Conservation (phyloP, 495 filamentous ascomycete species). For the Aspergillus hancockii region DNA sequence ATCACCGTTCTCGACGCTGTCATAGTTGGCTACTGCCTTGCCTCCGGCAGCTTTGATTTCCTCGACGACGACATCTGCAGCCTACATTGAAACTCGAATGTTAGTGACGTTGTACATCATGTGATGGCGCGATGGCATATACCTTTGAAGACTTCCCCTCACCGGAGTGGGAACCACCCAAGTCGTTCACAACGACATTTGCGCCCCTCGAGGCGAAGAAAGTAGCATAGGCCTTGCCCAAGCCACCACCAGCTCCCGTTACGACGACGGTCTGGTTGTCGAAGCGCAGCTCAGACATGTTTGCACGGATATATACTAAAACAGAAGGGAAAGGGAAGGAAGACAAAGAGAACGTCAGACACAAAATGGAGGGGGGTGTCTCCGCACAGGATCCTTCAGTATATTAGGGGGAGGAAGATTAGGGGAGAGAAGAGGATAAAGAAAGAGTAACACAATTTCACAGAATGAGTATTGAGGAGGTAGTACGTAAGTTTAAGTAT, state of each 20-base stretch:
- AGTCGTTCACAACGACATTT: constrained; percentile 96
- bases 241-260: constrained; percentile 92
- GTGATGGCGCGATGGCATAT: constrained; percentile 18
- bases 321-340: constrained; percentile 11
- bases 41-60: constrained; percentile 91
- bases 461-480: constrained; percentile 5
- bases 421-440: constrained; percentile 16
- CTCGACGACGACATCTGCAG: constrained; percentile 92
- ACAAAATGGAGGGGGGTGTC: not conserved
- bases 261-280: constrained; percentile 97
- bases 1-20: constrained; percentile 93
- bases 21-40: constrained; percentile 97
- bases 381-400: not conserved
- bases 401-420: constrained; percentile 3
- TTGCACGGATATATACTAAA: constrained; percentile 28
- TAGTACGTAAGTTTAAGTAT: constrained; percentile 25
- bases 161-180: constrained; percentile 91
- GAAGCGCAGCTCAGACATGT: constrained; percentile 82
- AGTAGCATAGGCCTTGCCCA: constrained; percentile 87
- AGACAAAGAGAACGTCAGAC: constrained; percentile 9
- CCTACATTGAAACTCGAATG: constrained; percentile 48
- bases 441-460: constrained; percentile 19
- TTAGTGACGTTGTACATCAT: constrained; percentile 21
- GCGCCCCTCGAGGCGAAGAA: constrained; percentile 93
- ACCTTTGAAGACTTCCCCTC: constrained; percentile 90